Evolutionary conservation across 768 basidiomycete genomes (phyloP), one percentile per base, ranked within the genome.

Genomic region (Termitomyces sp.): DNA sequence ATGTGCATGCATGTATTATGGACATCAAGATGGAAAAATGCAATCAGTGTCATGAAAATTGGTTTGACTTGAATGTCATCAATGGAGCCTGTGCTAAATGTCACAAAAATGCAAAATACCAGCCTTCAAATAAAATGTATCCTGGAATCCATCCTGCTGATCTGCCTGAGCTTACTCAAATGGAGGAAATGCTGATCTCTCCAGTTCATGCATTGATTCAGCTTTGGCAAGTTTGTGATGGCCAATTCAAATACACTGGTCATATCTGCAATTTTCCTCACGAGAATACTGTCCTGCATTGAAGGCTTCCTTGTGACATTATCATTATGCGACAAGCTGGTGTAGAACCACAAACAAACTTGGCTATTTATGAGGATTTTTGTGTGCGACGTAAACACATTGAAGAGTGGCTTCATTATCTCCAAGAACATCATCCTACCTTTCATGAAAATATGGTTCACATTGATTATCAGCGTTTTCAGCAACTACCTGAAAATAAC

Each of bases 71-170:
- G 6, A 40, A 60, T 48, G 44, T 60, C 24, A 36, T 24, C 40
- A 4, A 60, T 44, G 53, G 53, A 39, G 44, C 18, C 8, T 60
- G 53, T 55, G 35, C 59, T 9, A 55, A 60, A 52, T 60, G 53
- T 38, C n/a, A 12, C 15, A 60, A 53, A 36, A 16, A 4, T 4
- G 22, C 12, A 11, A 61, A 61, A 50, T 61, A 46, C 49, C 45
- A 56, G 33, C 32, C 54, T 18, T 33, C 55, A 22, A 61, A 61
- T 24, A 57, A 61, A 16, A 61, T 61, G 55, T 60, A 45, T 61
- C 44, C 60, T 42, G 55, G 54, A 42, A 28, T 56, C 3, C 20
- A 7, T 22, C 56, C 51, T 20, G 16, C 50, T 24, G 2, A 57
- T 32, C 9, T 57, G 9, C 55, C 49, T 32, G 50, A 62, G 44